Conservation (phyloP, 345 rosid species). For the Isatis tinctoria region DNA sequence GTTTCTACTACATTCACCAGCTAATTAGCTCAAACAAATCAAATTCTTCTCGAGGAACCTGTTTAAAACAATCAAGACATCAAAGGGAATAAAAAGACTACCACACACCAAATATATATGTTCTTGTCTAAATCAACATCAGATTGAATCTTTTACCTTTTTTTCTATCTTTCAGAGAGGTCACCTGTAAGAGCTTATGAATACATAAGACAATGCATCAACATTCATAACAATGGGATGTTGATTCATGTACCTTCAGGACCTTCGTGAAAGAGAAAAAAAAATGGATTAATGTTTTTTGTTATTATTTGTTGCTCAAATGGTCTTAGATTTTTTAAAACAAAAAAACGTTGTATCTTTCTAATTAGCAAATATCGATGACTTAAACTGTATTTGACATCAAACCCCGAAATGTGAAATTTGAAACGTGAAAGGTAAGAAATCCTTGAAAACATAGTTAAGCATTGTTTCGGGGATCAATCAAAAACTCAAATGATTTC, state of each 20-base stretch:
- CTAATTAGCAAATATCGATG: background rate
- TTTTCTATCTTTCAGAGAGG: background rate
- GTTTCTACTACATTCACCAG: constrained; percentile 11
- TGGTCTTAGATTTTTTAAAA: background rate
- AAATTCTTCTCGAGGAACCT: background rate
- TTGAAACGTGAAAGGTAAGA: constrained; percentile 22
- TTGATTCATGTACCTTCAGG: constrained; percentile 33
- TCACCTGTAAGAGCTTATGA: constrained; percentile 23
- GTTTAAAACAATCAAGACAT: constrained; percentile 1
- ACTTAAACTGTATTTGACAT: background rate
- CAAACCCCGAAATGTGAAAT: constrained; percentile 6
- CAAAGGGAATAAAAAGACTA: background rate
- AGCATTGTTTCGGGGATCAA: constrained; percentile 4
- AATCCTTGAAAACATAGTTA: background rate
- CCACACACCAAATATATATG: background rate
- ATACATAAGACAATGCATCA: constrained; percentile 10
- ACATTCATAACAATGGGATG: constrained; percentile 23
- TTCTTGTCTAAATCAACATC: background rate
- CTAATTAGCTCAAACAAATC: background rate
- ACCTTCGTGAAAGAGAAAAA: background rate
- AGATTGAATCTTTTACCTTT: background rate
- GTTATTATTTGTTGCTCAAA: background rate
- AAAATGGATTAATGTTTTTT: background rate
- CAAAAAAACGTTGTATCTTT: background rate
- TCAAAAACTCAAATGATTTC: background rate